Percentiles rank a stretch among this genome's conserved stretches.
phyloP scores from a whole-genome alignment of 2,329 filamentous ascomycete species.

The Aspergillus latus region DNA sequence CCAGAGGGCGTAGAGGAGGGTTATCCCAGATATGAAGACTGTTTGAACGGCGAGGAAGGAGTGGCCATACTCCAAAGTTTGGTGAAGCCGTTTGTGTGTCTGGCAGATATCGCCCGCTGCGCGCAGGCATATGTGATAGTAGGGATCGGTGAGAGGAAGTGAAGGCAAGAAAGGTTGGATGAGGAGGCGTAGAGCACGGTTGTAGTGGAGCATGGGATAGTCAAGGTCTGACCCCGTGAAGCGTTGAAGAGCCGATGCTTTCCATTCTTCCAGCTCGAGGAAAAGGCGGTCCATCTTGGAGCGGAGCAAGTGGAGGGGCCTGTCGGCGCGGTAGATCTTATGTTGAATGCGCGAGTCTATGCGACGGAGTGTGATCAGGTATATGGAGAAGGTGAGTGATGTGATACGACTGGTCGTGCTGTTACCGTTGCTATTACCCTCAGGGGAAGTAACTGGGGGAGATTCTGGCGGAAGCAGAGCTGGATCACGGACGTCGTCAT shows the following conservation, averaged over 20 bases:
- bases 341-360: conserved; percentile 53
- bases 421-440: neutral
- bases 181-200: conserved; percentile 51
- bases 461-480: conserved; percentile 30
- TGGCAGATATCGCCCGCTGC: conserved; percentile 41
- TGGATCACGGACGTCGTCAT: conserved; percentile 44
- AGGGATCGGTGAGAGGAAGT: conserved; percentile 48
- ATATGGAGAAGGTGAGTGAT: conserved; percentile 45
- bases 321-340: conserved; percentile 54
- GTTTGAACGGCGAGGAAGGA: conserved; percentile 42
- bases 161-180: conserved; percentile 53
- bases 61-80: conserved; percentile 41
- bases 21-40: conserved; percentile 41
- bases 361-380: conserved; percentile 48
- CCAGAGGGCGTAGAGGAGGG: conserved; percentile 40
- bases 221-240: conserved; percentile 44
- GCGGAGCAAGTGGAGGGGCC: conserved; percentile 45
- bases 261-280: conserved; percentile 51
- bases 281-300: conserved; percentile 51
- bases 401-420: conserved; percentile 28
- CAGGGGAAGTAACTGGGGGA: conserved; percentile 23
- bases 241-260: conserved; percentile 36
- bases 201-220: conserved; percentile 53
- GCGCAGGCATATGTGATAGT: conserved; percentile 45
- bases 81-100: conserved; percentile 39